Percentiles rank a stretch among this genome's conserved stretches.
phyloP scores from a whole-genome alignment of 139 green algal species.

The Monoraphidium neglectum region DNA sequence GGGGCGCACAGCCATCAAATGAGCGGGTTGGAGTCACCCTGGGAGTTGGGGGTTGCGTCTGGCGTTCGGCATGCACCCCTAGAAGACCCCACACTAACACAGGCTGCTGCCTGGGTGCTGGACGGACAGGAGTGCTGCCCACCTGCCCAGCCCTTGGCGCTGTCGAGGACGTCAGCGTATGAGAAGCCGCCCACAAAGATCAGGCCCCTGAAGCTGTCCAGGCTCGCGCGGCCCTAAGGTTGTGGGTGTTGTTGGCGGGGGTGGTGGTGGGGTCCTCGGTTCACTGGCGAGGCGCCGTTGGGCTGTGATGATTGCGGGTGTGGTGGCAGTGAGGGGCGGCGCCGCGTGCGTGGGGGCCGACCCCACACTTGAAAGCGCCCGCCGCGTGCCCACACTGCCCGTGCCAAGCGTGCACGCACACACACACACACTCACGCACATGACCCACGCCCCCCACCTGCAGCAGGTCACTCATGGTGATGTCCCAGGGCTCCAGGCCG shows the following conservation, averaged over 20 bases:
- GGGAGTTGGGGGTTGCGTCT: too few relatives aligned
- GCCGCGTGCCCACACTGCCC: not conserved
- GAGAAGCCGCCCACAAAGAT: slow-evolving; percentile 91
- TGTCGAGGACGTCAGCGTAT: slow-evolving; percentile 98
- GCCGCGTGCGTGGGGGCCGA: slow-evolving; percentile 4
- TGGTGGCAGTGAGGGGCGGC: not conserved
- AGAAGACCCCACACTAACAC: too few relatives aligned
- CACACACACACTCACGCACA: not conserved
- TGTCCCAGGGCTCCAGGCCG: slow-evolving; percentile 96
- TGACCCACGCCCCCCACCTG: too few relatives aligned
- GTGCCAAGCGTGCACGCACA: not conserved
- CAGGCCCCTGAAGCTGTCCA: slow-evolving; percentile 54
- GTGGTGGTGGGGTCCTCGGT: too few relatives aligned
- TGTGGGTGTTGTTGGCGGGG: not conserved
- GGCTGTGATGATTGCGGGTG: too few relatives aligned
- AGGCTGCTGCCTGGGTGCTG: too few relatives aligned
- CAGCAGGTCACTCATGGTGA: slow-evolving; percentile 97
- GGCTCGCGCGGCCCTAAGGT: slow-evolving; percentile 8
- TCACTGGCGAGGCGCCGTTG: too few relatives aligned
- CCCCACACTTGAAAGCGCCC: not conserved
- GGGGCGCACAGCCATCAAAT: too few relatives aligned
- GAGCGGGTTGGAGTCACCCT: too few relatives aligned
- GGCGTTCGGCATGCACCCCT: too few relatives aligned
- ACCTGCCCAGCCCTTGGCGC: slow-evolving; percentile 97
- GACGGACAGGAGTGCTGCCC: too few relatives aligned